Percentiles rank a stretch among this genome's conserved stretches.
Evolutionary conservation across 2,329 filamentous ascomycete genomes (phyloP).

Genomic region (Colletotrichum chrysophilum): DNA sequence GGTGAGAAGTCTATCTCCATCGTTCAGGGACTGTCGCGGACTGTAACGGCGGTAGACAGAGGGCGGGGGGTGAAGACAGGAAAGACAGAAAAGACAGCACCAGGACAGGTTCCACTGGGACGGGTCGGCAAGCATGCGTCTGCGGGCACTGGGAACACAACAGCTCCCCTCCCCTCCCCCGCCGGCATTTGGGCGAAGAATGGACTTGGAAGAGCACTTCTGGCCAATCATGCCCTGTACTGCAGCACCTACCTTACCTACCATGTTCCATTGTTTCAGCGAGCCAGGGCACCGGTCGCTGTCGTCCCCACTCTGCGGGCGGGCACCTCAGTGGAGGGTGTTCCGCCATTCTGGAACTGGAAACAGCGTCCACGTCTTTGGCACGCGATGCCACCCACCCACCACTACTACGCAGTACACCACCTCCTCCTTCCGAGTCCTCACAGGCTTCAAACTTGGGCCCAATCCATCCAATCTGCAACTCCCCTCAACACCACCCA

Average conservation of each 20-base stretch:
- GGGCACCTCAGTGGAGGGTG: not conserved
- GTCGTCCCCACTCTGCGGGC: not conserved
- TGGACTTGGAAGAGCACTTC: not conserved
- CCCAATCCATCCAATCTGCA: not conserved
- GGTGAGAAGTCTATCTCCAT: not conserved
- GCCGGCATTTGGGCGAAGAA: not conserved
- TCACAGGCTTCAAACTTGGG: not conserved
- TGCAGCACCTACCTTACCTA: not conserved
- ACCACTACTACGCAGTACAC: too few species aligned
- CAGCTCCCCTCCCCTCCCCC: not conserved
- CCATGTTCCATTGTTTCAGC: not conserved
- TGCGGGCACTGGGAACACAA: not conserved
- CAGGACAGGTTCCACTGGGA: not conserved
- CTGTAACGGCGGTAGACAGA: not conserved
- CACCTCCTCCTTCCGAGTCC: not conserved
- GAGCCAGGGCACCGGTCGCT: not conserved
- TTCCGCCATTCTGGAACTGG: not conserved
- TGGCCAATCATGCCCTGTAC: not conserved
- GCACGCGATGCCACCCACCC: not conserved
- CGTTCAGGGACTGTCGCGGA: not conserved
- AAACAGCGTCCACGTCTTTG: not conserved
- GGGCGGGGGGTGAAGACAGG: not conserved
- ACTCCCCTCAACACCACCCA: not conserved
- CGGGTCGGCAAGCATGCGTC: not conserved
- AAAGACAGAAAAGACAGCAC: not conserved